phyloP scores from a whole-genome alignment of 2,329 filamentous ascomycete genomes.

The Colletotrichum caudatum region DNA sequence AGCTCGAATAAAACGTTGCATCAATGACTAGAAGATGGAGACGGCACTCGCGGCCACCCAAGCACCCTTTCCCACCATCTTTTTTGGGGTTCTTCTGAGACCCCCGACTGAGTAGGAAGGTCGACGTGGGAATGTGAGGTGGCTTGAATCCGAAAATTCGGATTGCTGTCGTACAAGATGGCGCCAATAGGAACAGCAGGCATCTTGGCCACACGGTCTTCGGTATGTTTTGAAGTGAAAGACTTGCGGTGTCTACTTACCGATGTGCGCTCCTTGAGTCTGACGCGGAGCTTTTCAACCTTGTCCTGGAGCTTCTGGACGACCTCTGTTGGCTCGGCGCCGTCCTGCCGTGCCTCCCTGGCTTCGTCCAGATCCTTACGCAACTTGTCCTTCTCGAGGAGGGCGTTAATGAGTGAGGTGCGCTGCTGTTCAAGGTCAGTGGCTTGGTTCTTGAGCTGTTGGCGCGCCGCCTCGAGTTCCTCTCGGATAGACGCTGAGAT shows the following conservation, averaged over 20 bases:
- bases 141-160: conserved; percentile 7
- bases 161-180: conserved; percentile 33
- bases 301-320: conserved; percentile 62
- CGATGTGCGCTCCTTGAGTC: conserved; percentile 69
- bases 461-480: conserved; percentile 68
- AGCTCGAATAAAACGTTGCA: background rate
- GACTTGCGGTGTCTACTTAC: conserved; percentile 57
- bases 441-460: conserved; percentile 61
- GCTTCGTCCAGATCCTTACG: conserved; percentile 65
- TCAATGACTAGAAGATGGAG: background rate
- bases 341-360: conserved; percentile 52
- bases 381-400: conserved; percentile 71
- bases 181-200: conserved; percentile 20
- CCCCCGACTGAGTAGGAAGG: background rate
- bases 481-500: conserved; percentile 69
- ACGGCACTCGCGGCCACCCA: background rate
- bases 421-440: conserved; percentile 69
- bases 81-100: background rate
- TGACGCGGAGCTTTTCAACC: conserved; percentile 68
- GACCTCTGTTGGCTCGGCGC: conserved; percentile 53
- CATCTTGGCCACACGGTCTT: background rate
- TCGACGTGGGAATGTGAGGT: conserved; percentile 17
- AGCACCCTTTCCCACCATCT: conserved; percentile 27
- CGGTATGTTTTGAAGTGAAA: background rate
- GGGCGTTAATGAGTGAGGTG: conserved; percentile 69